Conservation (phyloP, 2,329 filamentous ascomycete genomes). For the Penicillium hesseltinei region DNA sequence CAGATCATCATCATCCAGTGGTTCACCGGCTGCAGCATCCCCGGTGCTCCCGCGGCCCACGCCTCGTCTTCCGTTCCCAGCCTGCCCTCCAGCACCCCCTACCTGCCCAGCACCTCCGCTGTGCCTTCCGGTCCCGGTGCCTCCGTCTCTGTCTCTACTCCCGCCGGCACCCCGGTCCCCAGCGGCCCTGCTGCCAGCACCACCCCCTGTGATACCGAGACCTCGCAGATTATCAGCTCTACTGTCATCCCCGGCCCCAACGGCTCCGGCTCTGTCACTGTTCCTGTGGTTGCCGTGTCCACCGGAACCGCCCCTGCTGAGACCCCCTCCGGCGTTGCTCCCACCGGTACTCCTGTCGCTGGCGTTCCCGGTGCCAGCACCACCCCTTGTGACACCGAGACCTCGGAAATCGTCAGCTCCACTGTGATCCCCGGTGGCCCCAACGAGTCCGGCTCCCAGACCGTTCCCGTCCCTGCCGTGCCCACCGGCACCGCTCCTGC, state of each 20-base stretch:
- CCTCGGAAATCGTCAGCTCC: slow-evolving; percentile 6
- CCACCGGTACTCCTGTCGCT: no score
- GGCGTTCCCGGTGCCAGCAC: no score
- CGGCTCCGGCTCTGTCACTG: neutral
- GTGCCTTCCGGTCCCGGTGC: slow-evolving; percentile 9
- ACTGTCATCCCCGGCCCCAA: slow-evolving; percentile 1
- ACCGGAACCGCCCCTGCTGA: no score
- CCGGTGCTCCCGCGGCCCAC: slow-evolving; percentile 19
- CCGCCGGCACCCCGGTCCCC: neutral
- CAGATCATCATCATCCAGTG: slow-evolving; percentile 50
- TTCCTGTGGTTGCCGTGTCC: no score
- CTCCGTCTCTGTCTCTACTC: neutral
- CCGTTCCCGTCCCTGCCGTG: neutral
- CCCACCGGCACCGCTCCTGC: slow-evolving; percentile 10
- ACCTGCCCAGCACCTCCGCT: slow-evolving; percentile 9
- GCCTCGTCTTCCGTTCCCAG: slow-evolving; percentile 20
- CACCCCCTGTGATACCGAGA: slow-evolving; percentile 10
- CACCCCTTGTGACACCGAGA: slow-evolving; percentile 9
- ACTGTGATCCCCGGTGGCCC: slow-evolving; percentile 1
- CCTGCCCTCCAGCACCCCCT: slow-evolving; percentile 16
- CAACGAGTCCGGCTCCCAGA: neutral
- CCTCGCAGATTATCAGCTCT: slow-evolving; percentile 6
- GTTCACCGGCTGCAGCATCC: slow-evolving; percentile 33
- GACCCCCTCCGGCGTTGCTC: no score
- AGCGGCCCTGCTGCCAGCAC: slow-evolving; percentile 7